Evolutionary conservation across 2,329 filamentous ascomycete genomes (phyloP).

Genomic region (Cladophialophora chaetospira): DNA sequence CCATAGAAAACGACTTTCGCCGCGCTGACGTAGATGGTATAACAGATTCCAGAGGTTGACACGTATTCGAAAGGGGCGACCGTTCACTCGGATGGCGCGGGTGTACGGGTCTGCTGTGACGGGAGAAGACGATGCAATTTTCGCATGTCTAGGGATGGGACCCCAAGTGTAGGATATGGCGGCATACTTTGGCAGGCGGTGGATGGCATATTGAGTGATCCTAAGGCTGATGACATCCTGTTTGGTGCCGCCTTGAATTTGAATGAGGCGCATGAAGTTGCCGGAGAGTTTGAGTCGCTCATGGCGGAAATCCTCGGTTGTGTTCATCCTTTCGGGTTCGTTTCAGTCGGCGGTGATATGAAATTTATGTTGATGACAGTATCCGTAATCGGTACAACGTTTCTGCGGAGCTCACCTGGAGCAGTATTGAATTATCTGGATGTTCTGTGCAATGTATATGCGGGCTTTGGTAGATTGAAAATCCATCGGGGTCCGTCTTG

Average conservation of each 20-base stretch:
- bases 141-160: background rate
- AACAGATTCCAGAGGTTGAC: constrained; percentile 30
- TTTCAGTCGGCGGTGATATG: no score
- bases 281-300: constrained; percentile 28
- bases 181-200: constrained; percentile 27
- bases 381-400: no score
- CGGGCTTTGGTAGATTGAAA: no score
- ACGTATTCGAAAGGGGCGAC: constrained; percentile 26
- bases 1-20: constrained; percentile 29
- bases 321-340: background rate
- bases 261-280: constrained; percentile 30
- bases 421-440: no score
- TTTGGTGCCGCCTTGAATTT: constrained; percentile 29
- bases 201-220: constrained; percentile 32
- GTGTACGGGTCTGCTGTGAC: constrained; percentile 1
- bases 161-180: constrained; percentile 35
- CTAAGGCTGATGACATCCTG: constrained; percentile 26
- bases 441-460: no score
- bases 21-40: constrained; percentile 26
- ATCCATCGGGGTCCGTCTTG: no score
- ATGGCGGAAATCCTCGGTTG: constrained; percentile 27
- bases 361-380: no score
- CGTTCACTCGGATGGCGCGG: constrained; percentile 29
- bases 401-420: no score
- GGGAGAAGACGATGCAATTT: background rate